Evolutionary conservation across 225 moss, liverwort and hornwort species (phyloP), one percentile per base, ranked within the genome.

Genomic region (Sphagnum tenellum): DNA sequence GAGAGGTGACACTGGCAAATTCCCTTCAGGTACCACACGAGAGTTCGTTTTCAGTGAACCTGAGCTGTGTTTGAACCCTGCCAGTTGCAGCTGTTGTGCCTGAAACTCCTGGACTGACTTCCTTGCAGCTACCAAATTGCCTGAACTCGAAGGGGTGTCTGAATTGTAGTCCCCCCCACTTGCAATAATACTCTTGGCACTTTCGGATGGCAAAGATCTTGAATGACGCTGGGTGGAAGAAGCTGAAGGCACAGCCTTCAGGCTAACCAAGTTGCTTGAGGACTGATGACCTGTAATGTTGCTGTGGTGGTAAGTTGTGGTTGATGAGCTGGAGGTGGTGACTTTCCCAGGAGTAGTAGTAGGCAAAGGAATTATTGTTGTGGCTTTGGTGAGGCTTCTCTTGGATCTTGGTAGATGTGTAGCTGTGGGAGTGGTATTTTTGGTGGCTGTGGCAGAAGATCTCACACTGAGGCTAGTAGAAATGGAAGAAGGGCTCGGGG

Each of bases 21-120:
- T 29, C 29, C 65, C 71, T 73, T 81, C 77, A 62, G 69, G 60
- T 4, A 68, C 59, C 63, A 81, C 60, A 48, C 76, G 67, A 62
- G 73, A 71, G 66, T 71, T 77, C 44, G 66, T 47, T 47, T 77
- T 81, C 8, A 74, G 68, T 46, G 68, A 61, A 61, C 76, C 80
- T 47, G 66, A 61, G 10, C 68, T 74, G 45, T 74, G 71, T 71
- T 77, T 81, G 48, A 81, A 81, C 64, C 76, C 77, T 69, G 81
- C 81, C 66, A 81, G 76, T 29, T 29, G 29, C 29, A 29, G 29
- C 29, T 29, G 29, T 1, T 29, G 29, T 29, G 59, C 55, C 47
- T 71, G 69, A 74, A 48, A 49, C 55, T 77, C 76, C 61, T 70
- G 71, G 51, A 63, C 71, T 52, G 63, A 56, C 54, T 63, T 74